A percentile compares a stretch with the other conserved stretches of the same genome.
Conservation (phyloP, 495 filamentous ascomycete species). For the Podospora australis region DNA sequence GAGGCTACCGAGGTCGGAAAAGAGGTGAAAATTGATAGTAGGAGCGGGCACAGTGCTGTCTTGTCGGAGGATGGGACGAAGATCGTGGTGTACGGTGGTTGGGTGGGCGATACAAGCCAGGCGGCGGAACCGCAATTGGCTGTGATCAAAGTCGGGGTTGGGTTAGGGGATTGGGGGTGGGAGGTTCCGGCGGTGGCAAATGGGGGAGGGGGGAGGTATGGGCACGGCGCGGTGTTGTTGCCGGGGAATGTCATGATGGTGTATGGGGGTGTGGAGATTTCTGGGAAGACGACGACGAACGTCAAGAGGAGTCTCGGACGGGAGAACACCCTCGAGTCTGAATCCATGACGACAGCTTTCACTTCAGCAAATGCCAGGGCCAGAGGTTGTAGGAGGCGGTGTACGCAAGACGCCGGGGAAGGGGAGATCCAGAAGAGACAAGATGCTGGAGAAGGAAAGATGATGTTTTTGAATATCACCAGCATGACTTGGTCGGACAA, state of each 20-base stretch:
- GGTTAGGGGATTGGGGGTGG: slow-evolving; percentile 76
- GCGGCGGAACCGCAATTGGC: slow-evolving; percentile 76
- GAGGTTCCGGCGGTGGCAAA: slow-evolving; percentile 46
- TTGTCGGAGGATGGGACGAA: slow-evolving; percentile 67
- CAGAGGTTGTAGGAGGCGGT: no score
- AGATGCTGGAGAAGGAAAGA: slow-evolving; percentile 31
- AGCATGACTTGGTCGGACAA: slow-evolving; percentile 61
- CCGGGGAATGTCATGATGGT: slow-evolving; percentile 88
- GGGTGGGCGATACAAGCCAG: slow-evolving; percentile 72
- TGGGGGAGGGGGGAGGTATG: slow-evolving; percentile 58
- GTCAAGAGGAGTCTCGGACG: no score
- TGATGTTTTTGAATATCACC: slow-evolving; percentile 67
- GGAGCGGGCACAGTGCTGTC: slow-evolving; percentile 82
- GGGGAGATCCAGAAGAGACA: slow-evolving; percentile 7
- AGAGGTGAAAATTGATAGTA: slow-evolving; percentile 54
- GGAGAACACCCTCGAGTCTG: no score
- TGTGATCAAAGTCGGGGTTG: slow-evolving; percentile 62
- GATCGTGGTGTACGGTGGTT: slow-evolving; percentile 77
- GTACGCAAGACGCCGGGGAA: no score
- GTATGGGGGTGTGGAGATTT: slow-evolving; percentile 70
- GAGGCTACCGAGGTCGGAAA: slow-evolving; percentile 12
- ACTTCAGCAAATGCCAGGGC: no score
- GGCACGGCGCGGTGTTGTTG: slow-evolving; percentile 78
- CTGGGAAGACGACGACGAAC: no score
- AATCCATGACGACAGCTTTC: no score